Percentiles rank a stretch among this genome's conserved stretches.
These are phyloP conservation scores for Chloranthus sessilifolius DNA, from an alignment of 164 flowering plant species.

Conservation along the genomic window DNA sequence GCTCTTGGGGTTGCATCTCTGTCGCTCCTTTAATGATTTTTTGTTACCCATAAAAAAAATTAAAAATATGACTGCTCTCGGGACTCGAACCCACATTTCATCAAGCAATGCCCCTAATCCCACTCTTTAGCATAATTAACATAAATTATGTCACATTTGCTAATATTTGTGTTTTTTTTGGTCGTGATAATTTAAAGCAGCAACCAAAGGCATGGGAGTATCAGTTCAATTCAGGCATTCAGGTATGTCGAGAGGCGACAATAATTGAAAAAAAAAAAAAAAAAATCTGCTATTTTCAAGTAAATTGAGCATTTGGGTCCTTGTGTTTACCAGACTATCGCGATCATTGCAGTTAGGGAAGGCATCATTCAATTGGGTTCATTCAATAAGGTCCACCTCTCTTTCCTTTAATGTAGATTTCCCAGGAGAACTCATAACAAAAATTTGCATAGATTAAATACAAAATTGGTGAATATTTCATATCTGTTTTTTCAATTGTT, in stretches of 20 bases:
- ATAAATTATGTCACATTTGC: no score
- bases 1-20: no score
- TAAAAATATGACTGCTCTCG: no score
- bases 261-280: neutral
- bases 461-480: no score
- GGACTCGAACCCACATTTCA: no score
- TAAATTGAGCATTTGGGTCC: neutral
- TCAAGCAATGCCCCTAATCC: no score
- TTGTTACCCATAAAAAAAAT: no score
- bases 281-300: neutral
- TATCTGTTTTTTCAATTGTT: neutral
- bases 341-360: slow-evolving; percentile 70
- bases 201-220: slow-evolving; percentile 78
- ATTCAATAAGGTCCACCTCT: slow-evolving; percentile 46
- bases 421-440: no score
- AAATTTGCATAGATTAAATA: no score
- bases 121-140: no score
- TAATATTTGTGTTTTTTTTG: no score
- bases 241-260: slow-evolving; percentile 27
- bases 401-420: no score
- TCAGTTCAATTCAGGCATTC: slow-evolving; percentile 80
- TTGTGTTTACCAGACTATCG: slow-evolving; percentile 48
- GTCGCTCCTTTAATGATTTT: neutral
- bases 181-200: slow-evolving; percentile 26
- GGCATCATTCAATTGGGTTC: slow-evolving; percentile 84